A percentile compares a stretch with the other conserved stretches of the same genome.
phyloP scores from a whole-genome alignment of 2,329 filamentous ascomycete species.

The Lachnellula arida region DNA sequence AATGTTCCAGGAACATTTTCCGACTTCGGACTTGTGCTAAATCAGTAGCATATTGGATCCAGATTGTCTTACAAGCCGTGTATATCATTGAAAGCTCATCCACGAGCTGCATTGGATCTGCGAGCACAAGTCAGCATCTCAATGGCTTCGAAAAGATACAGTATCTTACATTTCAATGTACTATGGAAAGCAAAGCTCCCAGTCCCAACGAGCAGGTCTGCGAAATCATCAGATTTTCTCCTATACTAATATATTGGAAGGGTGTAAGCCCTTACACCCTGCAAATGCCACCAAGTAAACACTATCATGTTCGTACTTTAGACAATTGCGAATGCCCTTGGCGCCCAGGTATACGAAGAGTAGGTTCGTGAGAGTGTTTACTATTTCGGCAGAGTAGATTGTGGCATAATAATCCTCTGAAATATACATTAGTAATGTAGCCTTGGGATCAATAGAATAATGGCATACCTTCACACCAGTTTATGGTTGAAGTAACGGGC shows the following conservation, averaged over 20 bases:
- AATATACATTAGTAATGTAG: slow-evolving; percentile 7
- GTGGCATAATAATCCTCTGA: slow-evolving; percentile 72
- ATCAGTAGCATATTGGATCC: too few species aligned
- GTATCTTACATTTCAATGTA: slow-evolving; percentile 36
- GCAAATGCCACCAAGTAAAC: slow-evolving; percentile 67
- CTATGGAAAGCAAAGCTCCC: slow-evolving; percentile 38
- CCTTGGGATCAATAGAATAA: not conserved
- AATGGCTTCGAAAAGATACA: not conserved
- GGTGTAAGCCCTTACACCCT: slow-evolving; percentile 33
- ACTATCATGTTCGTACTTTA: slow-evolving; percentile 64
- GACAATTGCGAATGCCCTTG: slow-evolving; percentile 70
- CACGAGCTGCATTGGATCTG: slow-evolving; percentile 66
- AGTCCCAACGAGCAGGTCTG: slow-evolving; percentile 34
- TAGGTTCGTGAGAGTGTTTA: slow-evolving; percentile 77
- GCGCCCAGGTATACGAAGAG: slow-evolving; percentile 75
- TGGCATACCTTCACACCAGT: slow-evolving; percentile 68
- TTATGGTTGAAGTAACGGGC: slow-evolving; percentile 37
- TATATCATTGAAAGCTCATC: slow-evolving; percentile 71
- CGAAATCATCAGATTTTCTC: not conserved
- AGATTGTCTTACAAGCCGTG: slow-evolving; percentile 48
- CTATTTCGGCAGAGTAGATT: slow-evolving; percentile 69
- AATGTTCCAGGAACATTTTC: too few species aligned
- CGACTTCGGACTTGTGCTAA: too few species aligned
- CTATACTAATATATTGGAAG: not conserved
- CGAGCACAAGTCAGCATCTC: slow-evolving; percentile 3